Base-by-base conservation (phyloP, 495 filamentous ascomycete species). In the Hypoxylon fuscum region DNA sequence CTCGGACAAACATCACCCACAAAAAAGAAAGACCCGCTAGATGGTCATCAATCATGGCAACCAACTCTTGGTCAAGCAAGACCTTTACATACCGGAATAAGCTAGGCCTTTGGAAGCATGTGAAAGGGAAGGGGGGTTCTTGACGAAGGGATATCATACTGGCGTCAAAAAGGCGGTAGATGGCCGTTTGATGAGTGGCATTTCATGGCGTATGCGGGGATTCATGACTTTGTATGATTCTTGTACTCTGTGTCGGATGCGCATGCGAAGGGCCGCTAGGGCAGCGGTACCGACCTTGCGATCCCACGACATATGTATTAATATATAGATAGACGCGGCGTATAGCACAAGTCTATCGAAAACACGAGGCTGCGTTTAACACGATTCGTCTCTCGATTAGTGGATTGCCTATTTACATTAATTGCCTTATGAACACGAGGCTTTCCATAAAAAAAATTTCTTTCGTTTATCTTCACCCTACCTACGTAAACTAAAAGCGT, bases 271-370 rank as follows among this genome's bases (percentile, higher is more conserved):
- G 12, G 22, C 18, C 17, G 51, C 6, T 10, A 11, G 25, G 38
- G 37, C 9, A 44, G 27, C 1, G 44, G 17, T 55, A 47, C 27
- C 40, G 37, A n/a, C 25, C 23, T 47, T 45, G 46, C 15, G 18
- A 22, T 29, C 21, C 32, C 38, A 20, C 5, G 17, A 14, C 29
- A 40, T 21, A 22, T 66, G 62, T 61, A 66, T 57, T 56, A 66
- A 60, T 66, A 66, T 66, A 66, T 66, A 66, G 34, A 64, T 66
- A 55, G 56, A 57, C 52, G 29, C 12, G 51, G 29, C 44, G 35
- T 44, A 61, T 12, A 35, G 32, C 22, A 50, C 45, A 49, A 31
- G 56, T 66, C 56, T 56, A 46, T 52, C 38, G 12, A n/a, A n/a
- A n/a, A n/a, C n/a, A n/a, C n/a, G n/a, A n/a, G n/a, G n/a, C n/a